Percentiles rank a stretch among this genome's conserved stretches.
phyloP scores from a whole-genome alignment of 2,329 filamentous ascomycete genomes.

The Pseudofabraea citricarpa region DNA sequence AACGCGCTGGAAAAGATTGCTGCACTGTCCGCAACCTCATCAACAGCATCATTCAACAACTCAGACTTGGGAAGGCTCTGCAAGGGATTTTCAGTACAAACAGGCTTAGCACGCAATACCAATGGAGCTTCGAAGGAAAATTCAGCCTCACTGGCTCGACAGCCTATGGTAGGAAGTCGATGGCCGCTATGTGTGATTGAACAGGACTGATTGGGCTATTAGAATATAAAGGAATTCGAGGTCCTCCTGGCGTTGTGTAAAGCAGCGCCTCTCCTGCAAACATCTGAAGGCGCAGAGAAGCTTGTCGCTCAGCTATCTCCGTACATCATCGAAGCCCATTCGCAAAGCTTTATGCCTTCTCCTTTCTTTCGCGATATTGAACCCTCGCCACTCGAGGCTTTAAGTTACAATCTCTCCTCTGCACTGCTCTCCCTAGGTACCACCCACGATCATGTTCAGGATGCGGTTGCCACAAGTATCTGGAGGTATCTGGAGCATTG shows the following conservation, averaged over 20 bases:
- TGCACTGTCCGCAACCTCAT: conserved; percentile 51
- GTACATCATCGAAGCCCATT: conserved; percentile 81
- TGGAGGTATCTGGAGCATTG: conserved; percentile 71
- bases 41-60: conserved; percentile 50
- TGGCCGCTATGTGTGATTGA: background rate
- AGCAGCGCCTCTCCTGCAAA: conserved; percentile 72
- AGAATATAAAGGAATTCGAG: conserved; percentile 89
- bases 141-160: conserved; percentile 42
- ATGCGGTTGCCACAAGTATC: conserved; percentile 61
- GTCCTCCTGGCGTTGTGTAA: conserved; percentile 88
- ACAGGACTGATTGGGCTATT: conserved; percentile 15
- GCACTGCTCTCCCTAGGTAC: conserved; percentile 78
- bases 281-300: conserved; percentile 67
- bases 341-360: conserved; percentile 72
- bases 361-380: conserved; percentile 79
- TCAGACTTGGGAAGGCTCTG: conserved; percentile 61
- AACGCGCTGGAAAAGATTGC: conserved; percentile 63
- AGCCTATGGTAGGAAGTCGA: conserved; percentile 51
- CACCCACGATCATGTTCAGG: conserved; percentile 64
- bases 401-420: conserved; percentile 73
- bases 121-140: conserved; percentile 45
- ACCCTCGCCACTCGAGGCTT: conserved; percentile 81
- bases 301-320: conserved; percentile 74
- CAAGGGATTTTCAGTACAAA: conserved; percentile 48
- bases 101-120: conserved; percentile 28